Evolutionary conservation across 1,284 basidiomycete genomes (phyloP), one percentile per base, ranked within the genome.

Genomic region (Lentinus polychrous): DNA sequence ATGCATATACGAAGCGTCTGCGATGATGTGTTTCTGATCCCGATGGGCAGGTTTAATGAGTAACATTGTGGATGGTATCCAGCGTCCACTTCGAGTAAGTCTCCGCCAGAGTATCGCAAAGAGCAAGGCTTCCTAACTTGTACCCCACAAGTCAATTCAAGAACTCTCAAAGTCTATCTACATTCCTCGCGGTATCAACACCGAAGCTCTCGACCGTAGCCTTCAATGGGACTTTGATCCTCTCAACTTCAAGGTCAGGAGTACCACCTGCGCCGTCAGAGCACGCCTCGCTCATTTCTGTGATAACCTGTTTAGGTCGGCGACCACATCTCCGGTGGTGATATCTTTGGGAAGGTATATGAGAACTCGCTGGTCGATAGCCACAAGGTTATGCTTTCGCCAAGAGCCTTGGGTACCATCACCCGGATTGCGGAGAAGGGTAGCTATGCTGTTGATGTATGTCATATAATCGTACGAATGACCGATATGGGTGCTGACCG

Each of bases 131-230:
- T 45, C 60, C 56, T 18, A 58, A 46, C 35, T 48, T 43, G 32
- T 18, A 43, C 43, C 20, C 48, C 33, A 45, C 8, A 74, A 98
- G 83, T 81, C 86, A 33, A 99, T 99, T 59, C 91, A 94, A 82
- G 91, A 97, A 66, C 77, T 92, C 51, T 96, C 94, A 45, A 88
- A 97, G 62, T 95, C 93, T 22, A 99, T 99, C 61, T 99, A 99
- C 72, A 99, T 99, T 58, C 95, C 94, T 51, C 85, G 92, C 60
- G 95, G 95, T 56, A 98, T 99, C 71, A 98, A 97, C 71, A 99
- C 95, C 23, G 85, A 95, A 60, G 91, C 95, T 23, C 81, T 99
- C 33, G 91, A 94, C 67, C 86, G 95, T 48, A 76, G 77, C 32
- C 70, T 94, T 54, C 78, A 91, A 66, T 99, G 95, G 95, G 95